phyloP scores from a whole-genome alignment of 2,329 filamentous ascomycete genomes.

The Thielaviopsis populi region DNA sequence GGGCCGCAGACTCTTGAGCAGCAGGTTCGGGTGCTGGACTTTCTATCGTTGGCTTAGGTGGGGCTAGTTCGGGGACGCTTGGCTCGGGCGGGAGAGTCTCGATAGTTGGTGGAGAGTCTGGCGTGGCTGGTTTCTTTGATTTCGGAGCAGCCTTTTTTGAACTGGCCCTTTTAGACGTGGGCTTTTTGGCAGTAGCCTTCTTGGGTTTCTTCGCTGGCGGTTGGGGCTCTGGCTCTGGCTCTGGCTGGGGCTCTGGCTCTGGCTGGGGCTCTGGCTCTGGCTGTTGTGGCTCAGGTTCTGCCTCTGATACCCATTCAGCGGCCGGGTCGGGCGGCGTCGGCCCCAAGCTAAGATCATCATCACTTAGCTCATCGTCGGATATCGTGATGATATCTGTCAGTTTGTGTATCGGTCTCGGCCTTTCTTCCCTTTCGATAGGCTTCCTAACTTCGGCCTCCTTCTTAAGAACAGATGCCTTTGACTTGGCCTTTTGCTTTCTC shows the following conservation, averaged over 20 bases:
- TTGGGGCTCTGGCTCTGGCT: neutral
- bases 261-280: neutral
- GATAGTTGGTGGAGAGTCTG: neutral
- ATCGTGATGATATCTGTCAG: neutral
- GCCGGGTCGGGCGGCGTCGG: neutral
- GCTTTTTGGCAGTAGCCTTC: neutral
- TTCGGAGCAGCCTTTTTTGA: conserved; percentile 19
- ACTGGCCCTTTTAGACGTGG: conserved; percentile 23
- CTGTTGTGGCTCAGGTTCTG: neutral
- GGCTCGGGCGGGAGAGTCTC: neutral
- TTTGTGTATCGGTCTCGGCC: neutral
- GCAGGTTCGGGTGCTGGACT: neutral
- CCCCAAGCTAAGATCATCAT: neutral
- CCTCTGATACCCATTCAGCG: neutral
- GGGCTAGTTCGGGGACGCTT: neutral
- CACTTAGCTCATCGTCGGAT: neutral
- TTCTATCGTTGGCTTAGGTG: neutral
- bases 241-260: neutral
- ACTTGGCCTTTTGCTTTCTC: conserved; percentile 9
- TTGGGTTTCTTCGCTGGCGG: neutral
- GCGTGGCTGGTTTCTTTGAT: neutral
- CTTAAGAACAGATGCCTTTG: conserved; percentile 1
- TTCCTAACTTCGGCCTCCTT: neutral
- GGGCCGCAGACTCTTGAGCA: neutral
- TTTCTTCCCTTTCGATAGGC: neutral